A percentile compares a stretch with the other conserved stretches of the same genome.
Conservation (phyloP, 2,329 filamentous ascomycete genomes). For the Calonectria pseudoturangicola region DNA sequence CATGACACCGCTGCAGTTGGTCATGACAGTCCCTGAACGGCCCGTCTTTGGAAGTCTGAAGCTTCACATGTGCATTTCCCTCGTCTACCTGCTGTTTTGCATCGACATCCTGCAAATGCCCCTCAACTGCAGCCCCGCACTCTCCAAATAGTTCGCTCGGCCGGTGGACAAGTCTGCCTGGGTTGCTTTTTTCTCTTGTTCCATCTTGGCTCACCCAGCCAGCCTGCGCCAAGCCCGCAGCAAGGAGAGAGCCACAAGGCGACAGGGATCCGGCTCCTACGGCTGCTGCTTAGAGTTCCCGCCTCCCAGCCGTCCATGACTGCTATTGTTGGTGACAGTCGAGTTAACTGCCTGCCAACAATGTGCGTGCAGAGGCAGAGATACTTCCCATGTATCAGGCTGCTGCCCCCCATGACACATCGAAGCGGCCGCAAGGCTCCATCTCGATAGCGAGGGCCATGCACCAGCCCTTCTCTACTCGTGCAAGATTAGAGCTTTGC, state of each 20-base stretch:
- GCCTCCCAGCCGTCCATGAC: slow-evolving; percentile 44
- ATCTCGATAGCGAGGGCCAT: background rate
- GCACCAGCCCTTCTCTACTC: background rate
- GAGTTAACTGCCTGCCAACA: slow-evolving; percentile 29
- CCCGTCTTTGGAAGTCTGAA: slow-evolving; percentile 8
- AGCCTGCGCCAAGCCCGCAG: slow-evolving; percentile 44
- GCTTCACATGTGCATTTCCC: slow-evolving; percentile 16
- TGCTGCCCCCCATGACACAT: slow-evolving; percentile 15
- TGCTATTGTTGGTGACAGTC: slow-evolving; percentile 42
- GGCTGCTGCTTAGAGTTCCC: slow-evolving; percentile 47
- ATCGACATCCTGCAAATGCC: slow-evolving; percentile 14
- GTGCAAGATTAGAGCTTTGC: background rate
- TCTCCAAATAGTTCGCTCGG: slow-evolving; percentile 42
- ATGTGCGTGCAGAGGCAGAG: background rate
- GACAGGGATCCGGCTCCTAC: slow-evolving; percentile 55
- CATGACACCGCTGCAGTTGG: slow-evolving; percentile 39
- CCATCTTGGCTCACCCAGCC: slow-evolving; percentile 42
- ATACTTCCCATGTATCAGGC: slow-evolving; percentile 14
- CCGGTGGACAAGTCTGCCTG: slow-evolving; percentile 40
- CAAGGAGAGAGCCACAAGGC: slow-evolving; percentile 45
- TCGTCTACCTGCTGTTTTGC: background rate
- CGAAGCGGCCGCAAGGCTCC: slow-evolving; percentile 23
- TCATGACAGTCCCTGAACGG: slow-evolving; percentile 21
- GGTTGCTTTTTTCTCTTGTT: slow-evolving; percentile 35
- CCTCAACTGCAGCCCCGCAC: slow-evolving; percentile 39